Percentiles rank a stretch among this genome's conserved stretches.
Conservation (phyloP, 83 land plant species). For the Picea abies region DNA sequence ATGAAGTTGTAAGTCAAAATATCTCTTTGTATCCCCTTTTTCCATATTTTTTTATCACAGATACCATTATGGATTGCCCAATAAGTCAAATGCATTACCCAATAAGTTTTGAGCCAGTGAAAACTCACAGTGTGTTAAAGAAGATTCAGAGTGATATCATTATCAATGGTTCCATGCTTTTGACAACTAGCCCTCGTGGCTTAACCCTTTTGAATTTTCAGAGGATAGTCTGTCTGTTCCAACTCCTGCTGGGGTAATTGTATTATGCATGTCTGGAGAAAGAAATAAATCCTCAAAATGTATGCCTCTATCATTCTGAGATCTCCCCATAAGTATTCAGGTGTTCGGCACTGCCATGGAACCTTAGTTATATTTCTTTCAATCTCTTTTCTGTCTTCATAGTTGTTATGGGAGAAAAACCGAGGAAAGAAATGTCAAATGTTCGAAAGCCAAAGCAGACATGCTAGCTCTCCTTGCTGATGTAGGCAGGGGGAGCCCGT, state of each 20-base stretch:
- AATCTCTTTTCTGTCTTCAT: background rate
- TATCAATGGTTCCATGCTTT: background rate
- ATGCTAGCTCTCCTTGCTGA: too few species aligned
- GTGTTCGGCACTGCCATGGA: conserved; percentile 1
- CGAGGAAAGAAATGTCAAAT: background rate
- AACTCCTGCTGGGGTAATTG: background rate
- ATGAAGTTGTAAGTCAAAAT: conserved; percentile 60
- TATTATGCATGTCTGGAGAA: background rate
- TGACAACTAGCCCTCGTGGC: background rate
- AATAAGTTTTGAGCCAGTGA: background rate
- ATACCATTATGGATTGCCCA: background rate
- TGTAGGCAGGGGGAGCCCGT: too few species aligned
- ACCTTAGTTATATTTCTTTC: background rate
- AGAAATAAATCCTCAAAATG: background rate
- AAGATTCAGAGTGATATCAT: background rate
- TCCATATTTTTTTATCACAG: background rate
- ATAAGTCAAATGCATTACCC: background rate
- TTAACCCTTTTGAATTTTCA: background rate
- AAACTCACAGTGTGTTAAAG: background rate
- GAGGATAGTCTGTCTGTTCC: background rate
- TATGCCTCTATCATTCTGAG: background rate
- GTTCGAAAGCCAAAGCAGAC: background rate
- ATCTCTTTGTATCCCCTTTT: background rate
- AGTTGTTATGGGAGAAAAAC: background rate
- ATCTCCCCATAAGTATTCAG: background rate